A percentile compares a stretch with the other conserved stretches of the same genome.
These are phyloP conservation scores for Argentina anserina DNA, from an alignment of 306 rosid species.

Conservation along the genomic window DNA sequence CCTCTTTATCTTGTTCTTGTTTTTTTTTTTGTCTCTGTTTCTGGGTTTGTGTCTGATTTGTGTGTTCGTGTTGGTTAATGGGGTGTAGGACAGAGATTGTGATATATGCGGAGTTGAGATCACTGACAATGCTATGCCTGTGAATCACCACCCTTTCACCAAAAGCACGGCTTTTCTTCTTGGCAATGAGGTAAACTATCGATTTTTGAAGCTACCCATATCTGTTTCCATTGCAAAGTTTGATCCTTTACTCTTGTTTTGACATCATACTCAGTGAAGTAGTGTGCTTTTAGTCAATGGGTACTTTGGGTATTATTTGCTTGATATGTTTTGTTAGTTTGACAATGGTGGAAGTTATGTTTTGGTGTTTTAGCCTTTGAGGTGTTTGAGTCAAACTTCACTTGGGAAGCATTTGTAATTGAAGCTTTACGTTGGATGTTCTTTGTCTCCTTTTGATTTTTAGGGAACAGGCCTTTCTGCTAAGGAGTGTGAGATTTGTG, in stretches of 20 bases:
- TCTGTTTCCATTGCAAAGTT: background rate
- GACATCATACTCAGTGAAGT: background rate
- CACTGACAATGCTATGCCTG: conserved; percentile 62
- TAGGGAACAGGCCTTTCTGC: conserved; percentile 88
- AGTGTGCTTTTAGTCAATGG: background rate
- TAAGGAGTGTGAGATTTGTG: conserved; percentile 81
- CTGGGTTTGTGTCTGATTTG: background rate
- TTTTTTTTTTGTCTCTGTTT: background rate
- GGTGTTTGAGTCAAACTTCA: background rate
- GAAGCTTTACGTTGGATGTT: background rate
- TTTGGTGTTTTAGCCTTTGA: background rate
- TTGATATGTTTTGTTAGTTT: background rate
- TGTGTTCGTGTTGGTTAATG: background rate
- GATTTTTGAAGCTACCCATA: background rate
- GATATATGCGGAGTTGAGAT: conserved; percentile 97
- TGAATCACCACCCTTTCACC: conserved; percentile 77
- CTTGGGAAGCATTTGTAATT: background rate
- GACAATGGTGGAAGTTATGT: background rate
- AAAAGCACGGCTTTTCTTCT: conserved; percentile 83
- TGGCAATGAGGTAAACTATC: conserved; percentile 67
- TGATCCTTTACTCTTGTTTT: background rate
- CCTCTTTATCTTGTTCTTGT: background rate
- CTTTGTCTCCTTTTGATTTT: conserved; percentile 4
- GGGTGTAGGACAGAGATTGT: conserved; percentile 56
- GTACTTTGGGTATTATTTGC: background rate